Percentiles rank a stretch among this genome's conserved stretches.
These are phyloP conservation scores for Cordyceps tenuipes DNA, from an alignment of 2,329 filamentous ascomycete species.

Conservation along the genomic window DNA sequence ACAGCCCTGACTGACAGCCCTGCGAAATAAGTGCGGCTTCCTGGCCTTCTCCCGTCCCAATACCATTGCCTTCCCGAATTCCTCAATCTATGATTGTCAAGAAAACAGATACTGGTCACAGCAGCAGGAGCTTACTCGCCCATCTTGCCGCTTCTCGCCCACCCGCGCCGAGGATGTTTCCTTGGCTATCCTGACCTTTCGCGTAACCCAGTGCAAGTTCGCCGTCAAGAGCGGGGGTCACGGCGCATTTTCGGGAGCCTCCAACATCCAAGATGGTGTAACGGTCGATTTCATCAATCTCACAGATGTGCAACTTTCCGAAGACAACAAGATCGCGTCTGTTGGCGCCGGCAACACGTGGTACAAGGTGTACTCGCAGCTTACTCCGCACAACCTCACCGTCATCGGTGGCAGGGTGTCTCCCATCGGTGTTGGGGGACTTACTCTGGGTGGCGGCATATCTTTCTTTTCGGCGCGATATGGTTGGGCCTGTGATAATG, in stretches of 20 bases:
- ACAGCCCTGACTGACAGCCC: not conserved
- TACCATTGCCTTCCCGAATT: conserved; percentile 14
- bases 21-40: conserved; percentile 17
- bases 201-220: conserved; percentile 22
- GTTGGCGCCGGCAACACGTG: conserved; percentile 18
- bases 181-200: conserved; percentile 18
- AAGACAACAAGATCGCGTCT: conserved; percentile 12
- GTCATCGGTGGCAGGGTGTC: conserved; percentile 19
- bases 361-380: conserved; percentile 17
- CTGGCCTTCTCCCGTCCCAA: conserved; percentile 13
- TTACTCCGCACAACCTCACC: conserved; percentile 14
- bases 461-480: conserved; percentile 17
- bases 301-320: conserved; percentile 17
- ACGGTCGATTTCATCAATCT: conserved; percentile 21
- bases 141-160: conserved; percentile 21
- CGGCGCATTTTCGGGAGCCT: conserved; percentile 20
- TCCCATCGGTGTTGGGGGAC: conserved; percentile 19
- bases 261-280: conserved; percentile 21
- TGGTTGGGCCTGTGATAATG: conserved; percentile 20
- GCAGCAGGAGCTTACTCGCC: conserved; percentile 16
- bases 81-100: conserved; percentile 14
- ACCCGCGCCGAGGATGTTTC: conserved; percentile 20
- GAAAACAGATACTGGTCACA: conserved; percentile 19
- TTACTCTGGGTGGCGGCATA: conserved; percentile 19
- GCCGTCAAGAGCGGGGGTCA: conserved; percentile 28